These are phyloP conservation scores for Colletotrichum sp. DNA, from an alignment of 2,329 filamentous ascomycete species.

Conservation along the genomic window DNA sequence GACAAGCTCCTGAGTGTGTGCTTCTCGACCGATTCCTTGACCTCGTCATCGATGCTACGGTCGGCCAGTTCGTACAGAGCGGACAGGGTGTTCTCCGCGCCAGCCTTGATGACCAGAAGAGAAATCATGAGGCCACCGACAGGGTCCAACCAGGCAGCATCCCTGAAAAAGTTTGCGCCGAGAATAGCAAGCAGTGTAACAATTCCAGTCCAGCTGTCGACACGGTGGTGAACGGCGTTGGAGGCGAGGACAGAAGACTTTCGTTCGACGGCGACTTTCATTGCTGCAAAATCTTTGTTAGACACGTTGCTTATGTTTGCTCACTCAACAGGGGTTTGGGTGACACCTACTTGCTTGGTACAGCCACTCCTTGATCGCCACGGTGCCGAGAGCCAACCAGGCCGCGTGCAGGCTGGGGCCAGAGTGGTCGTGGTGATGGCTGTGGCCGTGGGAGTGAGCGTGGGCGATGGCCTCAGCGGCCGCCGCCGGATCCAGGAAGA, in stretches of 20 bases:
- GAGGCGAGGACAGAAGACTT: constrained; percentile 96
- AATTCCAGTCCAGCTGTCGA: constrained; percentile 94
- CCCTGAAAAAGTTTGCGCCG: constrained; percentile 83
- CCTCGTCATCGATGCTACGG: constrained; percentile 83
- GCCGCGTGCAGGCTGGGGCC: constrained; percentile 91
- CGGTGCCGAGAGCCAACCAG: constrained; percentile 90
- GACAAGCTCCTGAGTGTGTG: constrained; percentile 66
- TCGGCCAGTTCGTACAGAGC: constrained; percentile 92
- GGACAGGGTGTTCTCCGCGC: constrained; percentile 81
- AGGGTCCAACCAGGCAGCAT: constrained; percentile 92
- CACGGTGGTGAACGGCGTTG: constrained; percentile 94
- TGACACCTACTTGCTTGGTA: constrained; percentile 88
- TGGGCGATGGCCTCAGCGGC: constrained; percentile 59
- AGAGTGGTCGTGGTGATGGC: constrained; percentile 66
- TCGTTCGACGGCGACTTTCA: constrained; percentile 93
- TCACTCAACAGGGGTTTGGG: not conserved
- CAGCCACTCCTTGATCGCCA: constrained; percentile 94
- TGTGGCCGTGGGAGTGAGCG: constrained; percentile 68
- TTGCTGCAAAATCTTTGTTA: constrained; percentile 58
- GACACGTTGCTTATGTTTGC: not conserved
- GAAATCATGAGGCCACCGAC: constrained; percentile 93
- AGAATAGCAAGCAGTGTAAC: constrained; percentile 90
- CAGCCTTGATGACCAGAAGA: constrained; percentile 89
- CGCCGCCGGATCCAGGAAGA: constrained; percentile 68
- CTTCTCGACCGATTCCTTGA: constrained; percentile 74